Conservation (phyloP, 2,329 filamentous ascomycete genomes). For the Apiospora phragmitis region DNA sequence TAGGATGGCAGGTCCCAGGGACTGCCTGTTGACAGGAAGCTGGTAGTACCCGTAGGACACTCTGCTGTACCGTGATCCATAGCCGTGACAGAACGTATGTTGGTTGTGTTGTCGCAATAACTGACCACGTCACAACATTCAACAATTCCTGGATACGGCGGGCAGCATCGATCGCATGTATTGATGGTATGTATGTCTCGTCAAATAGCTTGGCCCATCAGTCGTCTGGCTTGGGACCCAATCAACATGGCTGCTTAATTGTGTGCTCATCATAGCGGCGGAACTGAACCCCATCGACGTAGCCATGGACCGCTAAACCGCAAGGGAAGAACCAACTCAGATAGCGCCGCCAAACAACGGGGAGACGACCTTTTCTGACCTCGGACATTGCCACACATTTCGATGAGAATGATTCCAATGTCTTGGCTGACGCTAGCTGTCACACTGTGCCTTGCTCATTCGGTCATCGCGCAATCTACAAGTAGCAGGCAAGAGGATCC, state of each 20-base stretch:
- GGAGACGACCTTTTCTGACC: not conserved
- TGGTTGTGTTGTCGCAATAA: not conserved
- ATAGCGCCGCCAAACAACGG: not conserved
- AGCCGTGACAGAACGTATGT: not conserved
- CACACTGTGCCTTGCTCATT: constrained; percentile 1
- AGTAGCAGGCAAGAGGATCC: not conserved
- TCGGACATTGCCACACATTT: not conserved
- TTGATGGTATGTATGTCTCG: not conserved
- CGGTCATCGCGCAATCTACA: not conserved
- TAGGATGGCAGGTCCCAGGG: not conserved
- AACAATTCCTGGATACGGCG: not conserved
- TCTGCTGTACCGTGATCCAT: no score
- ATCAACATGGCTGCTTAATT: not conserved
- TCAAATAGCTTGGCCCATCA: not conserved
- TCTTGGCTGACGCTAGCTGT: not conserved
- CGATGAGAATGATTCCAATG: not conserved
- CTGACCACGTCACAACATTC: not conserved
- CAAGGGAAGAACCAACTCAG: not conserved
- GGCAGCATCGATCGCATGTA: not conserved
- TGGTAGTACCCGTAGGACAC: not conserved
- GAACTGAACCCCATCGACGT: not conserved
- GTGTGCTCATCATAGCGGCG: not conserved
- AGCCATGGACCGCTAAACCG: not conserved
- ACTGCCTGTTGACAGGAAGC: not conserved
- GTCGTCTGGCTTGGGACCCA: not conserved